These are phyloP conservation scores for Sparassis latifolia DNA, from an alignment of 1,284 basidiomycete species.

Conservation along the genomic window DNA sequence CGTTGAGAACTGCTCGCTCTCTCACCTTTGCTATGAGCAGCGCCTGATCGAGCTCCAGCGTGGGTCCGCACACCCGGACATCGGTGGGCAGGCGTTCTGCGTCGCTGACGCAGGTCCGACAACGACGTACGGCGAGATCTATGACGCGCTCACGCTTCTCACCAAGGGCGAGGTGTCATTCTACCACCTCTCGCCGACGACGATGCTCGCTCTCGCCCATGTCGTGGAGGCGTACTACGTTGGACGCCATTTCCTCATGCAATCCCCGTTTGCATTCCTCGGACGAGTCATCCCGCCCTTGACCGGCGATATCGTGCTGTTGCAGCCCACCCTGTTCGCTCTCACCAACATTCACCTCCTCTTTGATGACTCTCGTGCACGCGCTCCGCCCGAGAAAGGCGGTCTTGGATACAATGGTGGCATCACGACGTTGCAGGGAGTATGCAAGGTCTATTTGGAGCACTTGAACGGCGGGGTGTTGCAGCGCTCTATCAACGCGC, in stretches of 20 bases:
- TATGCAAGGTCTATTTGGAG: conserved; percentile 41
- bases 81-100: conserved; percentile 63
- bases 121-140: conserved; percentile 54
- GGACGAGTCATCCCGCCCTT: conserved; percentile 40
- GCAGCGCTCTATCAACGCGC: conserved; percentile 22
- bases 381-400: conserved; percentile 47
- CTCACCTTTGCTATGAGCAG: conserved; percentile 65
- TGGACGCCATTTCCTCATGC: conserved; percentile 31
- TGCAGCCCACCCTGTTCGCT: conserved; percentile 64
- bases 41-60: conserved; percentile 42
- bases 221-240: conserved; percentile 52
- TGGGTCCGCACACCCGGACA: conserved; percentile 35
- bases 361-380: conserved; percentile 65
- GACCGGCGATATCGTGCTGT: conserved; percentile 48
- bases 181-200: conserved; percentile 44
- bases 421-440: conserved; percentile 23
- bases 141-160: conserved; percentile 29
- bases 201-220: conserved; percentile 48
- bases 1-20: conserved; percentile 67
- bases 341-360: conserved; percentile 59
- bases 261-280: conserved; percentile 27
- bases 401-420: conserved; percentile 52
- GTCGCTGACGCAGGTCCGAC: conserved; percentile 58
- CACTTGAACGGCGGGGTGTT: conserved; percentile 32
- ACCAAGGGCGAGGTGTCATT: conserved; percentile 40